A percentile compares a stretch with the other conserved stretches of the same genome.
Evolutionary conservation across 495 filamentous ascomycete genomes (phyloP).

Genomic region (Xylaria sp.): DNA sequence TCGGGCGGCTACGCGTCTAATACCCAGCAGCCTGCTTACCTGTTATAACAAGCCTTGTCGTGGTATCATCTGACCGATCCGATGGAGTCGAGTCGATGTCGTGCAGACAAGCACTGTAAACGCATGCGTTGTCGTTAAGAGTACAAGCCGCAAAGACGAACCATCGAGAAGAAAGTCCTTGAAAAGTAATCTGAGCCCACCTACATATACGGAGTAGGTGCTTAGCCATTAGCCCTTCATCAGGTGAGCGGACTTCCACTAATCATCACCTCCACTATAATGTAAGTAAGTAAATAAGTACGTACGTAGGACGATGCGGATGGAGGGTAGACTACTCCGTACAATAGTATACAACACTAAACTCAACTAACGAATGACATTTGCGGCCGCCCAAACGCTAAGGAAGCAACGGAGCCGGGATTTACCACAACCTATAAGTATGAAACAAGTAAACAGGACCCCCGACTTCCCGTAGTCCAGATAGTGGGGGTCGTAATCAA

Average conservation of each 20-base stretch:
- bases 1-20: slow-evolving; percentile 42
- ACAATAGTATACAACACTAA: too few species aligned
- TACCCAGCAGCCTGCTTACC: slow-evolving; percentile 12
- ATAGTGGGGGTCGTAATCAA: slow-evolving; percentile 11
- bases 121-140: not conserved
- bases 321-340: not conserved
- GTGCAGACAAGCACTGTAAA: not conserved
- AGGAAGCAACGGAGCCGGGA: slow-evolving; percentile 7
- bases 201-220: too few species aligned
- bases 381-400: not conserved
- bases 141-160: not conserved
- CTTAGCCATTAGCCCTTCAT: not conserved
- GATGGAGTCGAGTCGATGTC: not conserved
- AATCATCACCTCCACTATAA: not conserved
- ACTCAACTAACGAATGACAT: not conserved
- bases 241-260: not conserved
- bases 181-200: too few species aligned
- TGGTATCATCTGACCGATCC: not conserved
- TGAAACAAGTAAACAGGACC: slow-evolving; percentile 18
- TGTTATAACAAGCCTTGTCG: not conserved
- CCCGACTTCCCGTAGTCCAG: slow-evolving; percentile 9
- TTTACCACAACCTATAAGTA: not conserved
- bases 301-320: not conserved
- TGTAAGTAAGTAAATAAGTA: too few species aligned
- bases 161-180: not conserved